These are phyloP conservation scores for Hypoxylon cercidicola DNA, from an alignment of 495 filamentous ascomycete species.

Conservation along the genomic window DNA sequence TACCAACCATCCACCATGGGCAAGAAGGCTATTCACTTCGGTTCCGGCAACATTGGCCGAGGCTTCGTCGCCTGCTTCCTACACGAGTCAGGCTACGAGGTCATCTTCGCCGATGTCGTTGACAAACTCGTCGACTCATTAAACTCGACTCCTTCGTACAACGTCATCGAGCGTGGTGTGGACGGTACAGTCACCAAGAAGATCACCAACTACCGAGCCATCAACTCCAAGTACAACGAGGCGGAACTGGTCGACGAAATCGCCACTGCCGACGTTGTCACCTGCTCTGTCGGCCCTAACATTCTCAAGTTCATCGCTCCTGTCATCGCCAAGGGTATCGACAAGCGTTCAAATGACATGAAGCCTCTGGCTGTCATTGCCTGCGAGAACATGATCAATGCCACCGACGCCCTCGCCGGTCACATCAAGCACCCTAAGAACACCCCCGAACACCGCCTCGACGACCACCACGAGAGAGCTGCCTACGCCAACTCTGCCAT, in stretches of 20 bases:
- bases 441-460: slow-evolving; percentile 67
- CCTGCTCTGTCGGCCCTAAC: slow-evolving; percentile 95
- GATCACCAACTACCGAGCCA: slow-evolving; percentile 93
- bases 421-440: slow-evolving; percentile 80
- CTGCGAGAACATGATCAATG: slow-evolving; percentile 96
- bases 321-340: slow-evolving; percentile 90
- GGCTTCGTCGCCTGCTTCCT: slow-evolving; percentile 74
- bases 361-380: slow-evolving; percentile 90
- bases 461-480: slow-evolving; percentile 70
- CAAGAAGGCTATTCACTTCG: slow-evolving; percentile 92
- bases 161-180: slow-evolving; percentile 90
- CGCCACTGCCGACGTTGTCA: slow-evolving; percentile 85
- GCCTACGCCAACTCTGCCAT: slow-evolving; percentile 97
- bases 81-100: slow-evolving; percentile 86
- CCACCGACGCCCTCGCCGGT: slow-evolving; percentile 82
- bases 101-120: slow-evolving; percentile 95
- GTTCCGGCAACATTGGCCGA: slow-evolving; percentile 88
- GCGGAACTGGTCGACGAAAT: slow-evolving; percentile 84
- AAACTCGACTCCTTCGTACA: slow-evolving; percentile 79
- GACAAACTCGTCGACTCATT: slow-evolving; percentile 79
- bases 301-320: slow-evolving; percentile 96
- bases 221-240: slow-evolving; percentile 90
- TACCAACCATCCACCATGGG: slow-evolving; percentile 56
- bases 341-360: slow-evolving; percentile 70
- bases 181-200: slow-evolving; percentile 82